phyloP scores from a whole-genome alignment of 179 eudicot genomes.

The Carnegiea gigantea region DNA sequence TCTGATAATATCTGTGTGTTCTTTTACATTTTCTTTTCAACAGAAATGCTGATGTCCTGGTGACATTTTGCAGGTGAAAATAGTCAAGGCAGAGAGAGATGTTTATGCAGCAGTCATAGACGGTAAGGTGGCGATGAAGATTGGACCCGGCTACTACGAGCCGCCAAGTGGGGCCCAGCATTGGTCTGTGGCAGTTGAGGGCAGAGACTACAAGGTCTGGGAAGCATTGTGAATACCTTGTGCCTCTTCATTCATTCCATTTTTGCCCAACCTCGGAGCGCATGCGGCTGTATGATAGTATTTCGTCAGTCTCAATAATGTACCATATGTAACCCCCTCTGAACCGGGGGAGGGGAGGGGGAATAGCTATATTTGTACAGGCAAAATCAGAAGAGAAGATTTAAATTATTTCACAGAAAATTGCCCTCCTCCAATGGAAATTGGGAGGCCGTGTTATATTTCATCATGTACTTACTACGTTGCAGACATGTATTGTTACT shows the following conservation, averaged over 20 bases:
- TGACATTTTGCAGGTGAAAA: constrained; percentile 51
- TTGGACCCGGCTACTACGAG: constrained; percentile 89
- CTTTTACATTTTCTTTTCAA: background rate
- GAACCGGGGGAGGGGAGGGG: background rate
- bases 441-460: background rate
- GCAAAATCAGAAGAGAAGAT: constrained; percentile 2
- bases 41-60: background rate
- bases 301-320: background rate
- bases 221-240: constrained; percentile 47
- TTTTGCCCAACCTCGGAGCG: background rate
- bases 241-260: background rate
- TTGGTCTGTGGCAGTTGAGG: constrained; percentile 80
- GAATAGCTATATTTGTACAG: background rate
- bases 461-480: background rate
- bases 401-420: background rate
- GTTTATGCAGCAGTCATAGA: constrained; percentile 89
- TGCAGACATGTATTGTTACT: background rate
- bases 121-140: constrained; percentile 87
- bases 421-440: background rate
- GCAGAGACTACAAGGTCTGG: constrained; percentile 90
- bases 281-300: background rate
- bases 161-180: constrained; percentile 55
- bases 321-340: background rate
- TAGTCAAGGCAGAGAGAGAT: constrained; percentile 83
- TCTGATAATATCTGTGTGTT: background rate